Evolutionary conservation across 2,329 filamentous ascomycete species (phyloP), one percentile per base, ranked within the genome.

Genomic region (Aureobasidium sp.): DNA sequence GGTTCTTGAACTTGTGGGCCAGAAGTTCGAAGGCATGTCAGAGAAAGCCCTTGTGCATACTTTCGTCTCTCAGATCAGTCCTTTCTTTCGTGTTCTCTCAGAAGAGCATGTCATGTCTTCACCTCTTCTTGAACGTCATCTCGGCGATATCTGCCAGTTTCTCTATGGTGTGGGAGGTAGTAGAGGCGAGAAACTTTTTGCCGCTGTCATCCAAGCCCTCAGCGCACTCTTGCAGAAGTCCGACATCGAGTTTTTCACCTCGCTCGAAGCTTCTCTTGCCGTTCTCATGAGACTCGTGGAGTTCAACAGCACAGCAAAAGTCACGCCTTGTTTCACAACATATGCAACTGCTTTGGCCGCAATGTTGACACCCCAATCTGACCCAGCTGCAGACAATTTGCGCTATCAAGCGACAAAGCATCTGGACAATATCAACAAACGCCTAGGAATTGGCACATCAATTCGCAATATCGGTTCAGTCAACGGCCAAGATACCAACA

Each of bases 141-240:
- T 79, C 13, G 74, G 71, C 21, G 78, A 72, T 3, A 74, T 81
- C 29, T 78, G 75, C 67, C 78, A 73, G 36, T 73, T 74, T 64
- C 66, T 81, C 11, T 80, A 73, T 60, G 77, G 77, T 3, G 57
- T 69, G n/a, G 68, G 69, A 44, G 78, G 78, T 34, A 67, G 64
- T 9, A 72, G 74, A 63, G 74, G 70, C 16, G 67, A 73, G 13
- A 61, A 61, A 1, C 65, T 79, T 29, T 76, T 78, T 3, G 27
- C 36, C 25, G 29, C 48, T n/a, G 34, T 44, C 34, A 16, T 59
- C 15, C 32, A 27, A 55, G 42, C 25, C 6, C 21, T 52, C 8
- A 29, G 2, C n/a, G 4, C 49, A 5, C 16, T 57, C 30, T 27
- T 37, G 36, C 53, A 21, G 7, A n/a, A n/a, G 6, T 21, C 53